Evolutionary conservation across 768 basidiomycete species (phyloP).

Genomic region (Tylopilus vinaceipallidus): DNA sequence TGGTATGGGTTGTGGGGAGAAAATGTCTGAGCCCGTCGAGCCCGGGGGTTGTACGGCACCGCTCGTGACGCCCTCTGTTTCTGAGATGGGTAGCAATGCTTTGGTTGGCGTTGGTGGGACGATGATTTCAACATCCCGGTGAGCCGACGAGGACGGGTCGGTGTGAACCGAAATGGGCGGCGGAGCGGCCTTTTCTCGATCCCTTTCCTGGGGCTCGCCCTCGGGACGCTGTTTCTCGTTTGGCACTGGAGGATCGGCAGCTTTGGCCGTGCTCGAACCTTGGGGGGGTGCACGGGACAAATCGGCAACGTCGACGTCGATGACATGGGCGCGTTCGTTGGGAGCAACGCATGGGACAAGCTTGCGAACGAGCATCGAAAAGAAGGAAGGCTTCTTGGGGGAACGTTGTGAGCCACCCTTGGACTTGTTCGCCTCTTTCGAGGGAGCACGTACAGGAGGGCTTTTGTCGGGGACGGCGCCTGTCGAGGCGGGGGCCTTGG

Average conservation of each 20-base stretch:
- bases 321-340: constrained; percentile 42
- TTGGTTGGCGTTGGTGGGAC: constrained; percentile 50
- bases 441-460: constrained; percentile 34
- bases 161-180: constrained; percentile 20
- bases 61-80: constrained; percentile 88
- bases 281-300: constrained; percentile 17
- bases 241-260: constrained; percentile 21
- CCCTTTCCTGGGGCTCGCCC: constrained; percentile 32
- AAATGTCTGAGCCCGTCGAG: constrained; percentile 53
- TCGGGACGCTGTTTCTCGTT: constrained; percentile 30
- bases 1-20: constrained; percentile 27
- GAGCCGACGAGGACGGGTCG: constrained; percentile 18
- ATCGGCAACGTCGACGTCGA: constrained; percentile 40
- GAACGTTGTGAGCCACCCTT: constrained; percentile 33
- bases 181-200: constrained; percentile 34
- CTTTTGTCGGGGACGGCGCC: constrained; percentile 25
- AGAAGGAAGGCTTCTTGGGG: constrained; percentile 49
- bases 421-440: constrained; percentile 34
- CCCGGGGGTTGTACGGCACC: constrained; percentile 91
- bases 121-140: constrained; percentile 38
- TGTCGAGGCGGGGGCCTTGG: constrained; percentile 17
- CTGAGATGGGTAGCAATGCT: constrained; percentile 52
- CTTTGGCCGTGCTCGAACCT: constrained; percentile 18
- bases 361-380: constrained; percentile 57
- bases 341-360: constrained; percentile 68